These are phyloP conservation scores for Coniferiporia weirii DNA, from an alignment of 1,284 basidiomycete genomes.

Conservation along the genomic window DNA sequence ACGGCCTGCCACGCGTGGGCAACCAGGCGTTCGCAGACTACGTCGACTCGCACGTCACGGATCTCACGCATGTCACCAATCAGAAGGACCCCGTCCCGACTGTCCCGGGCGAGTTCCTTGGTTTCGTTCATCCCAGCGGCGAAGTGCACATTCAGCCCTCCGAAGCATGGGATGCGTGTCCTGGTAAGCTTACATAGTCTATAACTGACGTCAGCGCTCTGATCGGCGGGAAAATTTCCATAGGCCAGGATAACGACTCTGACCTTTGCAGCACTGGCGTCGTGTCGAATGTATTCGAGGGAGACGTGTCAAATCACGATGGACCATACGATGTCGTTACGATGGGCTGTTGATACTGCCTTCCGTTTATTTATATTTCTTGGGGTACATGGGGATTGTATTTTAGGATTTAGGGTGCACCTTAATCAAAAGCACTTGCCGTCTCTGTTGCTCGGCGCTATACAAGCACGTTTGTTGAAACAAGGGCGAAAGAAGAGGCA, in stretches of 20 bases:
- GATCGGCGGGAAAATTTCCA: not conserved
- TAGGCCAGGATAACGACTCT: constrained; percentile 20
- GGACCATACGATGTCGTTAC: constrained; percentile 23
- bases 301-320: constrained; percentile 18
- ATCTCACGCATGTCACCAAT: constrained; percentile 28
- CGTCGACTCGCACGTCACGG: constrained; percentile 20
- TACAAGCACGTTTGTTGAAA: no score
- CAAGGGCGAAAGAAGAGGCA: no score
- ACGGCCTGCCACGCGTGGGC: constrained; percentile 37
- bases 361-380: not conserved
- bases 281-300: constrained; percentile 19
- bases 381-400: not conserved
- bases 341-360: constrained; percentile 19
- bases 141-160: constrained; percentile 28
- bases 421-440: not conserved
- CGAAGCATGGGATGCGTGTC: constrained; percentile 23
- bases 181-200: constrained; percentile 16
- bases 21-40: constrained; percentile 24
- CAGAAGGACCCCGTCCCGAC: constrained; percentile 29
- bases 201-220: not conserved
- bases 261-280: constrained; percentile 17
- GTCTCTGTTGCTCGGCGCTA: no score
- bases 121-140: constrained; percentile 27
- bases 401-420: not conserved
- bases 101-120: constrained; percentile 27